Conservation (phyloP, 1,284 basidiomycete species). For the Austroboletus niveus region DNA sequence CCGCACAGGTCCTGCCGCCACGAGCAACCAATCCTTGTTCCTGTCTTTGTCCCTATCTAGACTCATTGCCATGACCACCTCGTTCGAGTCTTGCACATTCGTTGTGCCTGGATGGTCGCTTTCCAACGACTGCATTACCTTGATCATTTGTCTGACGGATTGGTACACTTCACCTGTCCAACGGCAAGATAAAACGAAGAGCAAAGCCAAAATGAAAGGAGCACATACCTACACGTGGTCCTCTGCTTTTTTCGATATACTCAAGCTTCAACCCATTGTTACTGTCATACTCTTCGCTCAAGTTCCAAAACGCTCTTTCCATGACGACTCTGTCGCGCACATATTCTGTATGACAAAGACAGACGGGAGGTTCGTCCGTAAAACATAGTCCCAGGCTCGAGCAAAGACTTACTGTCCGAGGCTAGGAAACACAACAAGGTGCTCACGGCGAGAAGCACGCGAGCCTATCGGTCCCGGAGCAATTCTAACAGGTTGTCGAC, state of each 20-base stretch:
- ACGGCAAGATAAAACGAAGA: background rate
- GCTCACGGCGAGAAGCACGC: conserved; percentile 18
- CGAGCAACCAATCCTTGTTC: background rate
- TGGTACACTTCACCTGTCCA: conserved; percentile 25
- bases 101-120: background rate
- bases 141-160: conserved; percentile 25
- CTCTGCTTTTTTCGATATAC: conserved; percentile 11
- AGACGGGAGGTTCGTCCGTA: background rate
- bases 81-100: background rate
- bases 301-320: conserved; percentile 11
- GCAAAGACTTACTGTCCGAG: conserved; percentile 14
- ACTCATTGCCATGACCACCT: background rate
- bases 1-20: background rate
- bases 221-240: conserved; percentile 15
- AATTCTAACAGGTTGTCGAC: conserved; percentile 13
- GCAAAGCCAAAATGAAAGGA: background rate
- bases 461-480: conserved; percentile 17
- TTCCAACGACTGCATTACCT: conserved; percentile 16
- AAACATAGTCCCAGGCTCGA: background rate
- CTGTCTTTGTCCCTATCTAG: background rate
- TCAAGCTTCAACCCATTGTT: conserved; percentile 18
- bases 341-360: conserved; percentile 3
- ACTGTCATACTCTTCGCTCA: conserved; percentile 23
- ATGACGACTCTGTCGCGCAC: conserved; percentile 18
- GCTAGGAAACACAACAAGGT: conserved; percentile 12